Evolutionary conservation across 2,329 filamentous ascomycete species (phyloP).

Genomic region (Colletotrichum limetticola): DNA sequence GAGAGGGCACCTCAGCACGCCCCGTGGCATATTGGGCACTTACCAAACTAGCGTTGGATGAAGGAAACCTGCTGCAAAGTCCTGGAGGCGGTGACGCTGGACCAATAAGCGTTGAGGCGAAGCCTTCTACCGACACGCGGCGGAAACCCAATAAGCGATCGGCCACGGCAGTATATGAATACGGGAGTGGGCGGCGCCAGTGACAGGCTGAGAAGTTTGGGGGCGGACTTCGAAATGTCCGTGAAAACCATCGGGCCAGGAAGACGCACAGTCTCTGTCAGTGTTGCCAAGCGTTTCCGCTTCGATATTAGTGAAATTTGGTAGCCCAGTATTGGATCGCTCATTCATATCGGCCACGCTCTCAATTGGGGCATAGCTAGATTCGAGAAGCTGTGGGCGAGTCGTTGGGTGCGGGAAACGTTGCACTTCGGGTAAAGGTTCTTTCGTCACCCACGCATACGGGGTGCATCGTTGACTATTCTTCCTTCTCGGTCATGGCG

Average conservation of each 20-base stretch:
- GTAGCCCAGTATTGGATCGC: not conserved
- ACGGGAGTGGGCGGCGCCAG: not conserved
- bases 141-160: not conserved
- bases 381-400: constrained; percentile 23
- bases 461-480: not conserved
- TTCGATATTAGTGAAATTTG: not conserved
- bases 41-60: not conserved
- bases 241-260: not conserved
- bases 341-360: constrained; percentile 8
- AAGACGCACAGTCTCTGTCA: constrained; percentile 10
- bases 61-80: not conserved
- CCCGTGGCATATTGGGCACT: not conserved
- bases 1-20: not conserved
- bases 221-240: not conserved
- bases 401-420: constrained; percentile 21
- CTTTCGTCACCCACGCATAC: not conserved
- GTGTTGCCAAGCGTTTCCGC: constrained; percentile 4
- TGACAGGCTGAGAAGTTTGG: not conserved
- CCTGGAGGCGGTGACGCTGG: not conserved
- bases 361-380: constrained; percentile 19
- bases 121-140: not conserved
- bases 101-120: not conserved
- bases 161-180: not conserved
- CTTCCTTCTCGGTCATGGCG: not conserved
- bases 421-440: constrained; percentile 23